Evolutionary conservation across 441 rosid genomes (phyloP).

Genomic region (Theobroma grandiflorum): DNA sequence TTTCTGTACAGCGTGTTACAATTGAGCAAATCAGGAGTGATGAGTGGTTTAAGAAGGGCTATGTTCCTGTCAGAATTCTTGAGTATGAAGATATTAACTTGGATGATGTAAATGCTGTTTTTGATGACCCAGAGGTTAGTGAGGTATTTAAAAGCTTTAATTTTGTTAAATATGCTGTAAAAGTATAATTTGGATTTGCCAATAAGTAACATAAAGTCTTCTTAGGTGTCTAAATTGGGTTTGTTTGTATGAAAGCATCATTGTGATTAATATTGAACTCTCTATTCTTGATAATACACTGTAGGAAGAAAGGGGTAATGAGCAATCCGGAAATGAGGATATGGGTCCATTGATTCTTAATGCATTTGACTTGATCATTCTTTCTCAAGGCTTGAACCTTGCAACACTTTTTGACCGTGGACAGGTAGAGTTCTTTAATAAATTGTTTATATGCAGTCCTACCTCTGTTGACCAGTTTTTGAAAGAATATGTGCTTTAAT

Average conservation of each 20-base stretch:
- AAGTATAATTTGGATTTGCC: constrained; percentile 9
- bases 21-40: constrained; percentile 78
- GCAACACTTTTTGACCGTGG: constrained; percentile 92
- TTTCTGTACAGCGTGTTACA: constrained; percentile 74
- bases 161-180: constrained; percentile 10
- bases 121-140: constrained; percentile 86
- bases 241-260: constrained; percentile 11
- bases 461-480: constrained; percentile 5
- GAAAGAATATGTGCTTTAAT: background rate
- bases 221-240: constrained; percentile 18
- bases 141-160: constrained; percentile 29
- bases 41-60: constrained; percentile 83
- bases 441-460: background rate
- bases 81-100: constrained; percentile 92
- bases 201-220: background rate
- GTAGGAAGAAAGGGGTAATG: constrained; percentile 64
- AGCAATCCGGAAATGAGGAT: constrained; percentile 62
- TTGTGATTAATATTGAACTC: background rate
- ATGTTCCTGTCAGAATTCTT: constrained; percentile 70
- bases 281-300: constrained; percentile 20
- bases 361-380: constrained; percentile 90
- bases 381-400: constrained; percentile 96
- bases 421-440: constrained; percentile 52
- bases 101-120: constrained; percentile 95
- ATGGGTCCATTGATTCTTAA: constrained; percentile 82